Evolutionary conservation across 192 early-diverging fungal species (phyloP), one percentile per base, ranked within the genome.

Genomic region (Dissophora globulifera): DNA sequence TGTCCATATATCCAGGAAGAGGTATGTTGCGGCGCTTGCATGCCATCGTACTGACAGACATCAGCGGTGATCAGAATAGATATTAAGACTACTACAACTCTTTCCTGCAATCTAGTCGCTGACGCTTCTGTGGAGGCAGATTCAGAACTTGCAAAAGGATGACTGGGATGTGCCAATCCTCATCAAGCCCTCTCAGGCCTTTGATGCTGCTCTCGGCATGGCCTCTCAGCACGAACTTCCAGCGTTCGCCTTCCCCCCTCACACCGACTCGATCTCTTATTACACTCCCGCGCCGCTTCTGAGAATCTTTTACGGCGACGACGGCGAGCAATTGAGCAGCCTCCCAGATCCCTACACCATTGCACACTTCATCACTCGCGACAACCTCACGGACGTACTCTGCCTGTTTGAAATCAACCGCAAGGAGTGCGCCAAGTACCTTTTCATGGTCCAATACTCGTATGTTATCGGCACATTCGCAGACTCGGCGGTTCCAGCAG

Each of bases 321-420:
- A 79, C 4, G 61, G 53, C 40, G 66, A 69, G 31, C 59, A 60
- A 19, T 32, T 19, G 13, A 52, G 22, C 32, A 62, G 49, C 3
- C 45, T 81, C 20, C 84, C 84, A 2, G 78, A 83, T 30, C 79
- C 79, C 45, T 58, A 67, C 49, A 60, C 78, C 3, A 63, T 85
- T 17, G 31, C 79, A 6, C 88, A 93, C 26, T 91, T 90, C 78
- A 82, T 99, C 43, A 64, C 97, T 58, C 85, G 91, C 65, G 96
- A 98, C 66, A 78, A 93, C 29, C 84, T 93, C 40, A 67, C 81
- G 3, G 97, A 99, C 75, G 91, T 90, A 10, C 69, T 97, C 16
- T 79, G 88, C 33, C 83, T 95, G 50, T 93, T 95, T 47, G 92
- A 94, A 52, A 87, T 88, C 54, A 99, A 99, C 82, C 97, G 96